Percentiles rank a stretch among this genome's conserved stretches.
phyloP scores from a whole-genome alignment of 2,329 filamentous ascomycete genomes.

The Diaporthe destruens region DNA sequence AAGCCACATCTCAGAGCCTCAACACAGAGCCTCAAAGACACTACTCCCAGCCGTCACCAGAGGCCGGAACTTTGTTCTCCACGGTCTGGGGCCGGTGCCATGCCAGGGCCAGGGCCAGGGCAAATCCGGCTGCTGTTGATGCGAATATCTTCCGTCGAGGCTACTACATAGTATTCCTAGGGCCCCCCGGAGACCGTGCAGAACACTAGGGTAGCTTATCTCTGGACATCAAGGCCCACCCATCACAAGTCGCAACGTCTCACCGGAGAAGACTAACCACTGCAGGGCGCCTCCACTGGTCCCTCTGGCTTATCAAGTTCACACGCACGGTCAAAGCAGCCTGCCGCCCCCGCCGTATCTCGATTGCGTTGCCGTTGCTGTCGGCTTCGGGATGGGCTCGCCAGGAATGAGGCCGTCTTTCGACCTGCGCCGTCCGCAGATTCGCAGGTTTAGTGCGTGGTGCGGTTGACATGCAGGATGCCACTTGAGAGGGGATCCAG shows the following conservation, averaged over 20 bases:
- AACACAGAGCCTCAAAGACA: constrained; percentile 27
- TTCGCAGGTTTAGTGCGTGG: background rate
- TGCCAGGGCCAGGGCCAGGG: constrained; percentile 9
- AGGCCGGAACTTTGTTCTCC: background rate
- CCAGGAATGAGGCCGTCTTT: constrained; percentile 12
- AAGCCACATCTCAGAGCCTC: constrained; percentile 24
- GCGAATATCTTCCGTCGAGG: background rate
- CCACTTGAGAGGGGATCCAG: too few relatives aligned
- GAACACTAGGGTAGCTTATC: background rate
- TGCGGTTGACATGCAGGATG: background rate
- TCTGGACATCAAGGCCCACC: constrained; percentile 32
- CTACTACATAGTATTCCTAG: too few relatives aligned
- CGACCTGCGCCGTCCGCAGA: background rate
- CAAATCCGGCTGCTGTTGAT: background rate
- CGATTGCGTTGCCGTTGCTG: constrained; percentile 27
- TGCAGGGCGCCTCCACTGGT: background rate
- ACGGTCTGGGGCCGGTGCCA: background rate
- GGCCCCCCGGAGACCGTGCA: background rate
- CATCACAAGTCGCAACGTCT: constrained; percentile 5
- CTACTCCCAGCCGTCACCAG: background rate
- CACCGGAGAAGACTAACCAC: constrained; percentile 4
- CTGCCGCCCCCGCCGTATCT: constrained; percentile 18
- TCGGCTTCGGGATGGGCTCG: constrained; percentile 24
- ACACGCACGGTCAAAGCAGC: constrained; percentile 26
- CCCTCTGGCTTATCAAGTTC: constrained; percentile 6